Percentiles rank a stretch among this genome's conserved stretches.
Evolutionary conservation across 169 alveolate genomes (phyloP).

Genomic region (Babesia ovata): DNA sequence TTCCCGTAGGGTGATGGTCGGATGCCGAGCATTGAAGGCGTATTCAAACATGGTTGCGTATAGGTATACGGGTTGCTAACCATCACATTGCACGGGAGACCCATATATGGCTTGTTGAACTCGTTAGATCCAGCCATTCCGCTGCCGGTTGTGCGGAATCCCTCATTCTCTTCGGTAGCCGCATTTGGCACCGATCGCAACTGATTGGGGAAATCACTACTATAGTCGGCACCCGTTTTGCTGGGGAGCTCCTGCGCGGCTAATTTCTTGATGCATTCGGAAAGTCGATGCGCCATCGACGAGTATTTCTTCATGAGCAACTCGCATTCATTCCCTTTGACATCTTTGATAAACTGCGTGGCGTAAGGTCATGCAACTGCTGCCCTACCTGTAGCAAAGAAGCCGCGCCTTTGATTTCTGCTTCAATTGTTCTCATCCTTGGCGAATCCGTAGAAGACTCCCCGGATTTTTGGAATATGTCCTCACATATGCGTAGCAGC

Average conservation of each 20-base stretch:
- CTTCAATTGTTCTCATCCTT: constrained; percentile 49
- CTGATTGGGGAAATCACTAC: background rate
- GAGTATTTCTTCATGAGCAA: constrained; percentile 23
- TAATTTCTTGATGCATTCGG: background rate
- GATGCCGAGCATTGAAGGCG: background rate
- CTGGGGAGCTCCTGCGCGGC: background rate
- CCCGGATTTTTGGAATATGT: constrained; percentile 52
- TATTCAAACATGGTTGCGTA: background rate
- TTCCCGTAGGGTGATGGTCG: background rate
- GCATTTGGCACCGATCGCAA: background rate
- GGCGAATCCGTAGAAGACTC: constrained; percentile 33
- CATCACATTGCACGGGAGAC: background rate
- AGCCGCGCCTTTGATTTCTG: constrained; percentile 65
- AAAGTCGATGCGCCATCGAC: background rate
- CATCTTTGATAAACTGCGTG: constrained; percentile 11
- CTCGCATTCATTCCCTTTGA: constrained; percentile 14
- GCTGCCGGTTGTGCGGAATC: background rate
- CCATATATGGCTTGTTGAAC: background rate
- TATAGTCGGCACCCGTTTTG: background rate
- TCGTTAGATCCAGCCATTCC: background rate
- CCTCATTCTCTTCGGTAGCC: background rate
- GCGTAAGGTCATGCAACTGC: background rate
- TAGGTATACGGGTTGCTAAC: background rate
- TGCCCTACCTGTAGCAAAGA: constrained; percentile 53
- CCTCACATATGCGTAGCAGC: constrained; percentile 69